These are phyloP conservation scores for Tulasnella sp. DNA, from an alignment of 768 basidiomycete species.

Conservation along the genomic window DNA sequence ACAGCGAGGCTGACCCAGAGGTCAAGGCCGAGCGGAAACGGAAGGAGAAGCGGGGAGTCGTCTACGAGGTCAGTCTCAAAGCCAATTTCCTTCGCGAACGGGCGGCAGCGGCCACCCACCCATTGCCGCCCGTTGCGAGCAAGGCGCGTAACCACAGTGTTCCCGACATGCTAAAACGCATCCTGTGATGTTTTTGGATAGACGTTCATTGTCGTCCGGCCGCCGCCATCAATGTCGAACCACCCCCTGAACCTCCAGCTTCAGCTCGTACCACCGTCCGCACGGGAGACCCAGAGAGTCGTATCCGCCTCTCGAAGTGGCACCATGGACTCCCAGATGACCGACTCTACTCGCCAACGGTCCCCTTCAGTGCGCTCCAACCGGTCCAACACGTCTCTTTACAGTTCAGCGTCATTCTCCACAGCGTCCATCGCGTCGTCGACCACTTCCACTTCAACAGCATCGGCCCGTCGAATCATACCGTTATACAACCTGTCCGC, in stretches of 20 bases:
- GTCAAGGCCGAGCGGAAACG: neutral
- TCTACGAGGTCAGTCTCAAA: slow-evolving; percentile 8
- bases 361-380: slow-evolving; percentile 33
- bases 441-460: slow-evolving; percentile 34
- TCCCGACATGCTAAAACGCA: neutral
- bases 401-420: slow-evolving; percentile 44
- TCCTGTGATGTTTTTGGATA: slow-evolving; percentile 29
- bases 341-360: slow-evolving; percentile 20
- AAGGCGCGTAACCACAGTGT: neutral
- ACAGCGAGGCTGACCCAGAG: neutral
- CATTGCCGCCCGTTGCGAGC: neutral
- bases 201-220: slow-evolving; percentile 89
- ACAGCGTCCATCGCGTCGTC: slow-evolving; percentile 29
- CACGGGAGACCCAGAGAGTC: neutral
- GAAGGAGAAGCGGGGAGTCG: neutral
- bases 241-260: slow-evolving; percentile 88
- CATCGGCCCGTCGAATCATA: slow-evolving; percentile 59
- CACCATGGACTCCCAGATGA: slow-evolving; percentile 2
- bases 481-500: slow-evolving; percentile 83
- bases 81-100: neutral
- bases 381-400: slow-evolving; percentile 42
- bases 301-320: neutral
- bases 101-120: no score
- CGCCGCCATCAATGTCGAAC: slow-evolving; percentile 75
- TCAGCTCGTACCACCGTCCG: slow-evolving; percentile 71